phyloP scores from a whole-genome alignment of 768 basidiomycete genomes.

The Hypsizygus marmoreus region DNA sequence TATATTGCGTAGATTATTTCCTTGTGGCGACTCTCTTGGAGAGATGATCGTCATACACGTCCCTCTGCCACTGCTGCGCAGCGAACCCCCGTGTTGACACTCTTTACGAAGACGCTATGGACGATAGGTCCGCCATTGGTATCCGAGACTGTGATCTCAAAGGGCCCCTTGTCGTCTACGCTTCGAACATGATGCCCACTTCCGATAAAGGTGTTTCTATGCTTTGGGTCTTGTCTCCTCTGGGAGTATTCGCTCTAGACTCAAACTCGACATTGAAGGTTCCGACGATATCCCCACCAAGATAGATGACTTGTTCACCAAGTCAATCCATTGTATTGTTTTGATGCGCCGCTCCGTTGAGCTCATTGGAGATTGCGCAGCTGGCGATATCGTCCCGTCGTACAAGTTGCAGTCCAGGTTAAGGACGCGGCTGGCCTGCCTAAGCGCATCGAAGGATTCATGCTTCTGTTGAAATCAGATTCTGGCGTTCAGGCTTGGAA shows the following conservation, averaged over 20 bases:
- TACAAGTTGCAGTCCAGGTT: conserved; percentile 98
- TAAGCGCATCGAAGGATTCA: conserved; percentile 99
- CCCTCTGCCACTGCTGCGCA: conserved; percentile 98
- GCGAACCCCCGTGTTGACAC: conserved; percentile 98
- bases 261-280: conserved; percentile 99
- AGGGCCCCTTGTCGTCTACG: conserved; percentile 94
- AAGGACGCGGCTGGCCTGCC: conserved; percentile 99
- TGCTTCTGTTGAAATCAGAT: conserved; percentile 99
- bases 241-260: conserved; percentile 94
- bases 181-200: conserved; percentile 99
- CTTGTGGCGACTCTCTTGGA: conserved; percentile 96
- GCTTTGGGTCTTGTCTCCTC: conserved; percentile 99
- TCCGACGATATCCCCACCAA: conserved; percentile 98
- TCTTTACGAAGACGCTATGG: conserved; percentile 99
- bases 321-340: conserved; percentile 97
- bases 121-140: conserved; percentile 98
- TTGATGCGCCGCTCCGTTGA: conserved; percentile 99
- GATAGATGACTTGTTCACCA: conserved; percentile 98
- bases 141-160: conserved; percentile 98
- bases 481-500: conserved; percentile 97
- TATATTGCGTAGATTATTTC: conserved; percentile 99
- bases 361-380: conserved; percentile 98
- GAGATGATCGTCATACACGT: conserved; percentile 99
- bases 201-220: conserved; percentile 99
- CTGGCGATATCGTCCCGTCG: conserved; percentile 99